Evolutionary conservation across 768 basidiomycete genomes (phyloP), one percentile per base, ranked within the genome.

Genomic region (Suillus clintonianus): DNA sequence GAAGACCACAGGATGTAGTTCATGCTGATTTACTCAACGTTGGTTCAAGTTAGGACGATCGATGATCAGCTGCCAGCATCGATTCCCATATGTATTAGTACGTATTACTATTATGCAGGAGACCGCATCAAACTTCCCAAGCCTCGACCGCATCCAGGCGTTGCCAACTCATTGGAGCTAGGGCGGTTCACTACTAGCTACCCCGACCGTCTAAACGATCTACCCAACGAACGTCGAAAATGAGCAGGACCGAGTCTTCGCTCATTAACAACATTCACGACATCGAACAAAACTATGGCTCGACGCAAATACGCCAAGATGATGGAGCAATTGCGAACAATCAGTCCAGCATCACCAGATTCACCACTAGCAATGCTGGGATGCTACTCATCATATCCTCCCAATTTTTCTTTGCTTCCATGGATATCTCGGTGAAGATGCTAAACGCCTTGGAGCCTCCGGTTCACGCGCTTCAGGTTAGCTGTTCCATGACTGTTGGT

Each of bases 371-470:
- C 43, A 90, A 92, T 74, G 73, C 77, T 4, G 90, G 90, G 9
- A 74, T 92, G 57, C 72, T 89, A 41, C 79, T 89, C 11, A 81
- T 92, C 22, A 81, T 81, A 5, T 76, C 75, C 4, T 72, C 88
- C 7, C 87, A 90, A 69, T 76, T 86, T 14, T 87, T 88, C 74
- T 82, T 88, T 37, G 80, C 87, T 5, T 71, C 82, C 30, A 88
- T 89, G 81, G 86, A 86, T 59, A 77, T 87, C 5, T 76, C 82
- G 4, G 89, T 91, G 47, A 91, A 91, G 75, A 79, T 79, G 64
- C 74, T 92, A 62, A 84, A 86, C 64, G 75, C 72, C 19, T 74
- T 89, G 9, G 85, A 88, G 61, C 78, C 83, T 13, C 88, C 87
- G 1, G 83, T 88, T 9, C 82, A 85, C 4, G 78, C 85, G 3